A percentile compares a stretch with the other conserved stretches of the same genome.
Conservation (phyloP, 805 yeast species). For the Saccharomycopsis sp. region DNA sequence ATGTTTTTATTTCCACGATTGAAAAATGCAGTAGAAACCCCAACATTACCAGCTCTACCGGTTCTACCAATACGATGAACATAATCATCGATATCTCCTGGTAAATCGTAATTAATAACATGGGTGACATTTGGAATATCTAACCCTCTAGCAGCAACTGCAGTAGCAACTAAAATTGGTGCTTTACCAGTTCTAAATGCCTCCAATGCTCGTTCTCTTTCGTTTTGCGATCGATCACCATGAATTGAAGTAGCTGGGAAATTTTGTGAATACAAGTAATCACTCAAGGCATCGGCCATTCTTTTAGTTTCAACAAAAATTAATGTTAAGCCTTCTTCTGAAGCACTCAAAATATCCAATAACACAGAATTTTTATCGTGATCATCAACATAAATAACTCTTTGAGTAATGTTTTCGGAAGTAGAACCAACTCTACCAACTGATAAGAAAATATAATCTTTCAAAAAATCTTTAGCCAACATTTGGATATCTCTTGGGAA, state of each 20-base stretch:
- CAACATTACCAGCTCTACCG: constrained; percentile 99
- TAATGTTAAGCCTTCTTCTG: constrained; percentile 79
- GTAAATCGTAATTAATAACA: constrained; percentile 95
- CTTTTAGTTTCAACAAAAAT: constrained; percentile 98
- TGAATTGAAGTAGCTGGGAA: constrained; percentile 98
- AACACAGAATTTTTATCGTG: constrained; percentile 87
- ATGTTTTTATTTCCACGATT: constrained; percentile 91
- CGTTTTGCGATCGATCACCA: constrained; percentile 97
- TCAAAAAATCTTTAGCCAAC: constrained; percentile 95
- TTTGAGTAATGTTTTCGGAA: constrained; percentile 96
- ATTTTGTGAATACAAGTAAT: constrained; percentile 78
- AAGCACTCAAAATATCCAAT: constrained; percentile 77
- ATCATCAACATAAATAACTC: constrained; percentile 84
- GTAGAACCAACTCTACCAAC: constrained; percentile 99
- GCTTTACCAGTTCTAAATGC: constrained; percentile 89
- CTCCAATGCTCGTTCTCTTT: constrained; percentile 95
- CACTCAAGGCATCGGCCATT: constrained; percentile 95
- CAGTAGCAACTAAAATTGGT: constrained; percentile 95
- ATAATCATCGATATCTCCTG: constrained; percentile 95
- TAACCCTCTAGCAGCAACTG: constrained; percentile 92
- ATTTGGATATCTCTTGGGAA: constrained; percentile 97
- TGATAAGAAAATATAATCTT: constrained; percentile 89
- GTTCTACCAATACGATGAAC: constrained; percentile 99
- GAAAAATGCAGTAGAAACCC: constrained; percentile 97
- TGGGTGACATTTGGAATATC: constrained; percentile 95